Conservation (phyloP, 768 basidiomycete genomes). For the Mycena belliarum region DNA sequence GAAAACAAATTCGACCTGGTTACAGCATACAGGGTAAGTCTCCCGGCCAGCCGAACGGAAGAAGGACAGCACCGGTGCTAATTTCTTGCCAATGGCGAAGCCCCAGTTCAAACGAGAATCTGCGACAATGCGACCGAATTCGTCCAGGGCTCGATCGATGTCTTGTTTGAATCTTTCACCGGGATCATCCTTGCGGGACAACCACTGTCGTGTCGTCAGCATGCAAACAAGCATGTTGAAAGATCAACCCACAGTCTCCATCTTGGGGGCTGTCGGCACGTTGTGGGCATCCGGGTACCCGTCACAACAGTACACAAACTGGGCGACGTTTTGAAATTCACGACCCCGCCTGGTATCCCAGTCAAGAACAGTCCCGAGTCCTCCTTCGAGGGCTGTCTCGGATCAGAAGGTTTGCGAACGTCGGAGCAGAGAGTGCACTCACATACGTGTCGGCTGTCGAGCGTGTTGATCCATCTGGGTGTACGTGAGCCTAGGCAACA, state of each 20-base stretch:
- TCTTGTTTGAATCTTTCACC: constrained; percentile 48
- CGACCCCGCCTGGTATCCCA: constrained; percentile 73
- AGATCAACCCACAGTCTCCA: constrained; percentile 47
- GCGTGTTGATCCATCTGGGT: constrained; percentile 56
- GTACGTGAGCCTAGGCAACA: background rate
- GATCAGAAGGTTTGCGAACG: background rate
- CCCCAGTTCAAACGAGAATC: constrained; percentile 41
- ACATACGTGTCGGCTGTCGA: constrained; percentile 38
- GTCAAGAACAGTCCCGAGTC: constrained; percentile 54
- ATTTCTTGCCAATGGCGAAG: constrained; percentile 55
- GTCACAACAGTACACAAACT: constrained; percentile 69
- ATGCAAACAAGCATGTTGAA: background rate
- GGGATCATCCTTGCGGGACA: constrained; percentile 40
- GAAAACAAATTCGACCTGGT: constrained; percentile 80
- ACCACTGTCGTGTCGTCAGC: constrained; percentile 31
- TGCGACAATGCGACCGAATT: constrained; percentile 55
- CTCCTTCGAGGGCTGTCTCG: constrained; percentile 59
- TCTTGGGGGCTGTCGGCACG: constrained; percentile 53
- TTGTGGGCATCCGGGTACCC: constrained; percentile 44
- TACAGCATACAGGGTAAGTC: no score
- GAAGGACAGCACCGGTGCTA: background rate
- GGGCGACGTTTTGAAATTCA: constrained; percentile 74
- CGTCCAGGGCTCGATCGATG: constrained; percentile 54
- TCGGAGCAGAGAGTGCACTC: background rate
- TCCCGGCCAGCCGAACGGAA: background rate